Conservation (phyloP, 805 yeast genomes). For the Maudiozyma turicensis region DNA sequence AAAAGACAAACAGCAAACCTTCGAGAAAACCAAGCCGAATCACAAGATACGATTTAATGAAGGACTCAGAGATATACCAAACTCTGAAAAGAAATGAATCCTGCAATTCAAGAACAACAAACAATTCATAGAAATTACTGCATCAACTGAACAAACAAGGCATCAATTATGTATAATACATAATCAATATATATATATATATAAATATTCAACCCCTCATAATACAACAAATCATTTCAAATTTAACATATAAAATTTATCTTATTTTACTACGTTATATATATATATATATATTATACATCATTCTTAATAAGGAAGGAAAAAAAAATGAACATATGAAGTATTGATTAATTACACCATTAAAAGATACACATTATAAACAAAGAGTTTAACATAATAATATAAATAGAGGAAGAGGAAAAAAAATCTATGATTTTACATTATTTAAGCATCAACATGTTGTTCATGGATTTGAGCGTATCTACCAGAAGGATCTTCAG, state of each 20-base stretch:
- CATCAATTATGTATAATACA: no score
- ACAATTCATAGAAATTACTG: background rate
- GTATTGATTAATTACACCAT: no score
- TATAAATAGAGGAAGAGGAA: background rate
- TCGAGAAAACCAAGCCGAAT: background rate
- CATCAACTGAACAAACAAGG: no score
- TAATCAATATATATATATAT: no score
- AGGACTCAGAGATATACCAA: background rate
- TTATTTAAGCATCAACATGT: slow-evolving; percentile 32
- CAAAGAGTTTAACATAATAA: background rate
- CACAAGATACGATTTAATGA: slow-evolving; percentile 2
- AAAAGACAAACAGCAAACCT: background rate
- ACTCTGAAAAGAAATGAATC: background rate
- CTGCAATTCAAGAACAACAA: background rate
- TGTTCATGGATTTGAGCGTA: slow-evolving; percentile 83
- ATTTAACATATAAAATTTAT: no score
- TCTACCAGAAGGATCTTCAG: slow-evolving; percentile 97
- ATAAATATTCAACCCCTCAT: no score
- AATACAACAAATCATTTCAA: no score
- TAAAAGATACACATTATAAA: no score
- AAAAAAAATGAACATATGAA: no score
- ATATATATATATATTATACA: no score
- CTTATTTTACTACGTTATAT: no score
- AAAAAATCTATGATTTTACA: background rate
- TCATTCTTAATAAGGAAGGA: no score